Evolutionary conservation across 108 stramenopile species (phyloP), one percentile per base, ranked within the genome.

Genomic region (Nitzschia putrida): DNA sequence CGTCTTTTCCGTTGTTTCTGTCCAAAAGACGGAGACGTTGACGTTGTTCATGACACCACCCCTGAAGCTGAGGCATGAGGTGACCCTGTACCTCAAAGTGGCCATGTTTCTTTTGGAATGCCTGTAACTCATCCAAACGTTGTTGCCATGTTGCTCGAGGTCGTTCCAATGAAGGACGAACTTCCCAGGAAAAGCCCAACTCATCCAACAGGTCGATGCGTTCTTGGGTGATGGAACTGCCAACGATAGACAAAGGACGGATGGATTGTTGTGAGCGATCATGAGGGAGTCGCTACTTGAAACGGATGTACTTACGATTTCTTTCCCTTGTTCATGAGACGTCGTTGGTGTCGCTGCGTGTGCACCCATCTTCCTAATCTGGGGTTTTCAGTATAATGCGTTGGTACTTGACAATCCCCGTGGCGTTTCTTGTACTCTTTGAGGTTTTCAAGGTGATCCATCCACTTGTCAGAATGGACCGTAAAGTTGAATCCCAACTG

Each of bases 281-380:
- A 4, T 4, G 29, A 34, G 3, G 29, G 29, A 3, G 29, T 1
- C 29, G 4, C 29, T 34, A 34, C 29, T 34, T 34, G n/a, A n/a
- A n/a, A n/a, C 4, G 29, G 29, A 3, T 16, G 39, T n/a, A 71
- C 69, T 49, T 71, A 71, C 69, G 69, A 60, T 51, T 80, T 82
- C 66, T 83, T 84, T 7, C 86, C 86, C 66, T 84, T 71, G 24
- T n/a, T 6, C n/a, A 44, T 44, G 37, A 70, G 39, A 23, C 69
- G 61, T 29, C 58, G 59, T 41, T 85, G 84, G 63, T 79, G 81
- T 8, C 86, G 71, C 60, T 88, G 87, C 5, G 78, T 85, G 63
- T 77, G 74, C 12, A 88, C 87, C 87, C 87, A 88, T 47, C 82
- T 60, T n/a, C 87, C 87, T 37, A 88, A 68, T 52, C 81, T 85